A percentile compares a stretch with the other conserved stretches of the same genome.
Evolutionary conservation across 495 filamentous ascomycete species (phyloP).

Genomic region (Cladorrhinum samala): DNA sequence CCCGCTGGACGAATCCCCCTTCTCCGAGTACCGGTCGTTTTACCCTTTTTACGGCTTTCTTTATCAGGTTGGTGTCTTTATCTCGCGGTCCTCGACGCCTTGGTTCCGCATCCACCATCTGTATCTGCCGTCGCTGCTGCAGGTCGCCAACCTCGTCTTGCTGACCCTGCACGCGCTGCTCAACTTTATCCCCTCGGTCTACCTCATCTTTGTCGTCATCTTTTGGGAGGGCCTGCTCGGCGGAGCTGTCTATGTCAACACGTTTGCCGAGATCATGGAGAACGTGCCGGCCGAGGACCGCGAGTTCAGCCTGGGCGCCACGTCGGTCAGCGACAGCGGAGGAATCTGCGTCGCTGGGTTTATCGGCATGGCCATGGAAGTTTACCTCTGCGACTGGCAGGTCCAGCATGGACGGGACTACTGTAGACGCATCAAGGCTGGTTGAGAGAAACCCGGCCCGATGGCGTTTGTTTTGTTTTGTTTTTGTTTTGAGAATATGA

Average conservation of each 20-base stretch:
- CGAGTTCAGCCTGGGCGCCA: slow-evolving; percentile 85
- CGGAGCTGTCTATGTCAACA: slow-evolving; percentile 89
- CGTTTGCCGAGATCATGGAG: slow-evolving; percentile 87
- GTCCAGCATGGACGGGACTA: slow-evolving; percentile 69
- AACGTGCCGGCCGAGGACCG: slow-evolving; percentile 66
- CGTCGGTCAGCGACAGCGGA: slow-evolving; percentile 84
- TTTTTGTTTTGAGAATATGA: not conserved
- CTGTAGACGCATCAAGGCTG: slow-evolving; percentile 50
- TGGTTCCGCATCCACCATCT: slow-evolving; percentile 76
- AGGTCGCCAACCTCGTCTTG: slow-evolving; percentile 68
- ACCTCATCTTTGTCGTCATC: slow-evolving; percentile 71
- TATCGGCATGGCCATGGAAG: slow-evolving; percentile 77
- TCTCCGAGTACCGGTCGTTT: slow-evolving; percentile 75
- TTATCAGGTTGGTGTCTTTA: slow-evolving; percentile 91
- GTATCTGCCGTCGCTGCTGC: slow-evolving; percentile 78
- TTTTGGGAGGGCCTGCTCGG: slow-evolving; percentile 95
- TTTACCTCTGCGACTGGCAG: slow-evolving; percentile 75
- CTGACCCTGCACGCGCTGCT: slow-evolving; percentile 70
- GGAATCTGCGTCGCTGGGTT: slow-evolving; percentile 90
- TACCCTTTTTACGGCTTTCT: slow-evolving; percentile 86
- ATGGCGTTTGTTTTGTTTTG: not conserved
- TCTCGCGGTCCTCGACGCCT: slow-evolving; percentile 83
- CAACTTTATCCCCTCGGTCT: slow-evolving; percentile 75
- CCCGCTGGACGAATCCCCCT: slow-evolving; percentile 66
- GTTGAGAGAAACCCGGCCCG: too few species aligned